Conservation (phyloP, 306 rosid species). For the Astragalus membranaceus region DNA sequence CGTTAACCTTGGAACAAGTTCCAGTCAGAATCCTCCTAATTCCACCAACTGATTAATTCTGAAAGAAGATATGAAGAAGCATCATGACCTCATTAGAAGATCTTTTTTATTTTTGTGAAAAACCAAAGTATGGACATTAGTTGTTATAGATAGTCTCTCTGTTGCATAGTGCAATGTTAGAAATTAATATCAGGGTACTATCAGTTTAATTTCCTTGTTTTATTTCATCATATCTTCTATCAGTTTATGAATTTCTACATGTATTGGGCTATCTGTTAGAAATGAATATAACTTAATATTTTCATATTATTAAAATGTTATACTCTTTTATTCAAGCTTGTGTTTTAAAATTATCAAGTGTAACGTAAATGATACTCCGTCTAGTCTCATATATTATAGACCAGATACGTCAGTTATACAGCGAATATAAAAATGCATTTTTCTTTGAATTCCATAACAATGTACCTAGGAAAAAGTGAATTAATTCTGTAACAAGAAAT, state of each 20-base stretch:
- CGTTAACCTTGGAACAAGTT: constrained; percentile 41
- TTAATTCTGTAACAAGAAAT: too few species aligned
- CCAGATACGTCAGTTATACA: too few species aligned
- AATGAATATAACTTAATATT: constrained; percentile 35
- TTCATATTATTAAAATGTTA: not conserved
- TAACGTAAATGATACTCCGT: too few species aligned
- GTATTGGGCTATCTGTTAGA: constrained; percentile 39
- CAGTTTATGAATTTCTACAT: constrained; percentile 30
- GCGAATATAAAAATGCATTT: too few species aligned
- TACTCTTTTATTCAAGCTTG: too few species aligned
- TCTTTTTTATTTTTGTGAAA: constrained; percentile 28
- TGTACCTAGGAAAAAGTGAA: too few species aligned
- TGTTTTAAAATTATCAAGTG: too few species aligned
- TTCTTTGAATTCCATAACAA: too few species aligned
- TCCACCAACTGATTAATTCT: constrained; percentile 51
- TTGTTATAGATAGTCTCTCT: constrained; percentile 35
- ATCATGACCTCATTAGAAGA: constrained; percentile 50
- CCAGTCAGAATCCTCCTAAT: constrained; percentile 44
- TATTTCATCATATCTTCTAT: not conserved
- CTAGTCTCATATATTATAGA: too few species aligned
- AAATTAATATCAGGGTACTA: constrained; percentile 14
- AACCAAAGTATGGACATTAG: constrained; percentile 37
- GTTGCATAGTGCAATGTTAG: constrained; percentile 42
- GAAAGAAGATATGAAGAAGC: constrained; percentile 16
- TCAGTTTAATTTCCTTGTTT: constrained; percentile 26